phyloP scores from a whole-genome alignment of 208 protist species.

The Angomonas ambiguus region DNA sequence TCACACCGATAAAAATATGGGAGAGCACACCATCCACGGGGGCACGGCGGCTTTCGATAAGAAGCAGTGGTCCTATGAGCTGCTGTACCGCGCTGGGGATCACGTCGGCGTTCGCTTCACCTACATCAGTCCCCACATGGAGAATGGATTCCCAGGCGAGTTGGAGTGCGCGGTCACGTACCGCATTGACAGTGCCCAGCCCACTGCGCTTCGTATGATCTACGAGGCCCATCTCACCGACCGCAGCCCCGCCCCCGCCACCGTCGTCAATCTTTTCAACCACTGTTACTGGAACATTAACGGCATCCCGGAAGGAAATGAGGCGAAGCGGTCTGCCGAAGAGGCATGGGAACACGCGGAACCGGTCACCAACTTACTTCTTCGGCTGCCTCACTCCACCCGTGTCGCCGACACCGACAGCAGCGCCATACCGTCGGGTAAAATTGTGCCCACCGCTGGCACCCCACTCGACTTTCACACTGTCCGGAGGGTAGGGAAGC shows the following conservation, averaged over 20 bases:
- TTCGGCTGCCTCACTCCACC: conserved; percentile 33
- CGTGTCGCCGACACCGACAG: conserved; percentile 29
- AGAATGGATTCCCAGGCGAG: conserved; percentile 37
- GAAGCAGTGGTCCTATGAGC: conserved; percentile 45
- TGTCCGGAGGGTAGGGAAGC: conserved; percentile 25
- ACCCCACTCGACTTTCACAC: conserved; percentile 40
- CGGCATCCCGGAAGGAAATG: conserved; percentile 23
- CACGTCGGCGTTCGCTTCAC: conserved; percentile 18
- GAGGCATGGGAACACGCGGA: conserved; percentile 17
- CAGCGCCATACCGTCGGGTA: conserved; percentile 37
- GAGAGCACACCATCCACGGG: conserved; percentile 44
- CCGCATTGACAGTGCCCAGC: conserved; percentile 19
- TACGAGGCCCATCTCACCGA: conserved; percentile 30
- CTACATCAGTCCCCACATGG: conserved; percentile 29
- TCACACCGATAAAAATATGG: conserved; percentile 18
- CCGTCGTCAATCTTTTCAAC: conserved; percentile 52
- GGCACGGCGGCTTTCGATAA: conserved; percentile 53
- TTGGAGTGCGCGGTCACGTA: conserved; percentile 28
- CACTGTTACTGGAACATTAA: conserved; percentile 68
- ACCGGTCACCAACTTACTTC: conserved; percentile 32
- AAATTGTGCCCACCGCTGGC: conserved; percentile 20
- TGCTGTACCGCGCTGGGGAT: conserved; percentile 10
- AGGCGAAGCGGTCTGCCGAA: conserved; percentile 4
- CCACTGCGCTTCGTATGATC: conserved; percentile 23
- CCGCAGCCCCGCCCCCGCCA: conserved; percentile 26